These are phyloP conservation scores for Neurospora sp. DNA, from an alignment of 495 filamentous ascomycete genomes.

Conservation along the genomic window DNA sequence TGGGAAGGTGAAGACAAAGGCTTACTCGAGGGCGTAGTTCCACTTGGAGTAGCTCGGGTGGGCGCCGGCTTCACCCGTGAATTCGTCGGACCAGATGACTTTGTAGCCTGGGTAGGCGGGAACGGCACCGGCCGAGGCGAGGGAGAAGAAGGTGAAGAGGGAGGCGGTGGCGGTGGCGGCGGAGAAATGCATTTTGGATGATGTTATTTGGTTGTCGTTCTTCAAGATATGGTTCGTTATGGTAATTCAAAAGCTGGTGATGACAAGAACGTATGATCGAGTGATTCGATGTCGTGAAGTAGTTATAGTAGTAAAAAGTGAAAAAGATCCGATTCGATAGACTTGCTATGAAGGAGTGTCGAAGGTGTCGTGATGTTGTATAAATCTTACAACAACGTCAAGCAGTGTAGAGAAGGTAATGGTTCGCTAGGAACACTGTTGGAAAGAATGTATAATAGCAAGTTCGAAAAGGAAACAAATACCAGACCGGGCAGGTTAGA, in stretches of 20 bases:
- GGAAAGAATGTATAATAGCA: background rate
- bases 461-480: background rate
- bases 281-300: background rate
- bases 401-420: background rate
- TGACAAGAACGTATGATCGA: background rate
- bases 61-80: constrained; percentile 13
- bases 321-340: background rate
- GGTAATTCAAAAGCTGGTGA: background rate
- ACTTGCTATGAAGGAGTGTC: background rate
- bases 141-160: constrained; percentile 13
- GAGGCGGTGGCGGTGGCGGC: constrained; percentile 3
- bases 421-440: background rate
- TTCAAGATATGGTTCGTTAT: background rate
- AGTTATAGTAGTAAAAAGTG: background rate
- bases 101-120: constrained; percentile 17
- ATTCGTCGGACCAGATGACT: constrained; percentile 20
- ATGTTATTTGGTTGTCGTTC: background rate
- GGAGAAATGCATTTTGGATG: background rate
- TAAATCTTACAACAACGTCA: background rate
- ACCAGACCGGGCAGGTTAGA: background rate
- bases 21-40: constrained; percentile 28
- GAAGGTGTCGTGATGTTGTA: background rate
- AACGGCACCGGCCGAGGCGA: constrained; percentile 12
- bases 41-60: constrained; percentile 19
- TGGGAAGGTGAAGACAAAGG: background rate